Percentiles rank a stretch among this genome's conserved stretches.
Conservation (phyloP, 257 asterid genomes). For the Solanum boliviense region DNA sequence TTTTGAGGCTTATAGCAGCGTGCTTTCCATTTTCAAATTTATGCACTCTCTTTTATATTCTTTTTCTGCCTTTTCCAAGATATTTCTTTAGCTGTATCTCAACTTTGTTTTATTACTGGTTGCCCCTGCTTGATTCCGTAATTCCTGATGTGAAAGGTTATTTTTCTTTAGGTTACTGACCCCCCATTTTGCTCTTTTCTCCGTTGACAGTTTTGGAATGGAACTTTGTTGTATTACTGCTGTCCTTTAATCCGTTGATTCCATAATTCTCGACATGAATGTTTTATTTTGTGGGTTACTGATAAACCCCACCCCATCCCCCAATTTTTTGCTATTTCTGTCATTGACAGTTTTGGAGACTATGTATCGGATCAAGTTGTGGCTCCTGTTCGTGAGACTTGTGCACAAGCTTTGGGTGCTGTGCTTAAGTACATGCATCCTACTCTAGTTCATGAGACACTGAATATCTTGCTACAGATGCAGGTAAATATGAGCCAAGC, state of each 20-base stretch:
- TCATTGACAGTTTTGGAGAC: constrained; percentile 77
- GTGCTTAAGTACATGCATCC: constrained; percentile 96
- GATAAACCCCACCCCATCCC: background rate
- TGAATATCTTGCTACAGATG: constrained; percentile 80
- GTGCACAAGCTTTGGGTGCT: constrained; percentile 99
- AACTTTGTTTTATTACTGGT: background rate
- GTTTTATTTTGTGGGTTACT: background rate
- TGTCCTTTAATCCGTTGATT: background rate
- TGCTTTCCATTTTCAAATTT: background rate
- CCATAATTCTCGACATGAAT: background rate
- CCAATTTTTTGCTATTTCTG: background rate
- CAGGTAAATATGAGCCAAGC: constrained; percentile 56
- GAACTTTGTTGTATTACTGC: background rate
- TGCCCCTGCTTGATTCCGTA: background rate
- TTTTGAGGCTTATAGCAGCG: background rate
- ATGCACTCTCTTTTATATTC: background rate
- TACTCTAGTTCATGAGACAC: constrained; percentile 57
- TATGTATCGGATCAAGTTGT: constrained; percentile 99
- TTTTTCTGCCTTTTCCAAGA: background rate
- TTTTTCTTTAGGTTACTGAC: background rate
- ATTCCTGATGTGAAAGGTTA: background rate
- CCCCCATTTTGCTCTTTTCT: background rate
- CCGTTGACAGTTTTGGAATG: background rate
- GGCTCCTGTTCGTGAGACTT: constrained; percentile 99
- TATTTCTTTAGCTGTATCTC: background rate